A percentile compares a stretch with the other conserved stretches of the same genome.
Evolutionary conservation across 495 filamentous ascomycete genomes (phyloP).

Genomic region (Annulohypoxylon moriforme): DNA sequence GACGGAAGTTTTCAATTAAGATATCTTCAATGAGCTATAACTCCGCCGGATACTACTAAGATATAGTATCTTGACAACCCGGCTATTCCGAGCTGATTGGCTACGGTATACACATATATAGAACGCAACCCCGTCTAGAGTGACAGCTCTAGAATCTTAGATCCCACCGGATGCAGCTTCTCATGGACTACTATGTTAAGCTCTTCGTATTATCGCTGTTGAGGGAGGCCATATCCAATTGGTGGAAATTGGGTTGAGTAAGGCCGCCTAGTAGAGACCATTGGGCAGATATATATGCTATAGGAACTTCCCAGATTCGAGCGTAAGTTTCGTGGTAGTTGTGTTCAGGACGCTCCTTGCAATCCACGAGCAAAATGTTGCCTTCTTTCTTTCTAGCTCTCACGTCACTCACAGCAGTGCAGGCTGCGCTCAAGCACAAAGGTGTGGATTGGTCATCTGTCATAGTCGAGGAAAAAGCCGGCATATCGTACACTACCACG

Average conservation of each 20-base stretch:
- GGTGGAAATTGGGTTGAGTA: neutral
- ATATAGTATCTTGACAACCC: neutral
- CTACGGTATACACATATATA: constrained; percentile 3
- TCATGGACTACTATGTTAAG: neutral
- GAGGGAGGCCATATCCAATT: neutral
- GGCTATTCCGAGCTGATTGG: constrained; percentile 5
- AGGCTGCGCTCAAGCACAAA: constrained; percentile 68
- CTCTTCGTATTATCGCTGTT: neutral
- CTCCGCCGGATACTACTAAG: constrained; percentile 8
- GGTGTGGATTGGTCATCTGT: constrained; percentile 82
- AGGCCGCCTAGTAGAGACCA: neutral
- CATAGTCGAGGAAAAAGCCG: constrained; percentile 69
- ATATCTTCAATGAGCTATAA: constrained; percentile 6
- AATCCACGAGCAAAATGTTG: constrained; percentile 27
- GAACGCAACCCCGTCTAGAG: neutral
- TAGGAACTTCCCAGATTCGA: neutral
- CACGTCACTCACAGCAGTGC: constrained; percentile 33
- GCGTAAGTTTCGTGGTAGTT: neutral
- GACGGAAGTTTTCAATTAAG: constrained; percentile 22
- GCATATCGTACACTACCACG: constrained; percentile 68
- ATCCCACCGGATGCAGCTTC: constrained; percentile 22
- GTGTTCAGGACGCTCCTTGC: neutral
- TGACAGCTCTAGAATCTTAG: constrained; percentile 11
- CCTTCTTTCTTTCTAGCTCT: constrained; percentile 31
- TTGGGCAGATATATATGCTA: neutral